These are phyloP conservation scores for Diaporthe sp. DNA, from an alignment of 2,329 filamentous ascomycete species.

Conservation along the genomic window DNA sequence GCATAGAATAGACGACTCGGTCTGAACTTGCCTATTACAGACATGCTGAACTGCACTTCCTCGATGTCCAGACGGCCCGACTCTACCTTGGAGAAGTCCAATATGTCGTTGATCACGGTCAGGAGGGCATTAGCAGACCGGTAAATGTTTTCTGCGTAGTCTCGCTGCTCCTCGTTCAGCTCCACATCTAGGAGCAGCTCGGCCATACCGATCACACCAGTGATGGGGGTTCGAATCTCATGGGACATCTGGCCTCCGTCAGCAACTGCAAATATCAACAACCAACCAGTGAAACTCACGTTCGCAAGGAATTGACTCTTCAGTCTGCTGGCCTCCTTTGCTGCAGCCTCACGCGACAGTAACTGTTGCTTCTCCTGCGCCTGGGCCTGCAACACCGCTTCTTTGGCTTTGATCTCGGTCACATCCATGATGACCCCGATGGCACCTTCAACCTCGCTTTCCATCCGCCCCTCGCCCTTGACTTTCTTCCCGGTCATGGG, in stretches of 20 bases:
- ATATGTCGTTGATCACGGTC: conserved; percentile 74
- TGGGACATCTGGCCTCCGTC: conserved; percentile 72
- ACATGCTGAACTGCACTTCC: conserved; percentile 41
- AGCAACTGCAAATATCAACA: background rate
- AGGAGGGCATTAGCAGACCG: conserved; percentile 70
- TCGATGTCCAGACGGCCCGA: conserved; percentile 71
- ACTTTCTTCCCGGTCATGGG: conserved; percentile 70
- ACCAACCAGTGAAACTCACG: conserved; percentile 44
- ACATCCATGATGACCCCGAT: conserved; percentile 86
- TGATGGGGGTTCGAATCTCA: conserved; percentile 75
- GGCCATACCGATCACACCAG: conserved; percentile 69
- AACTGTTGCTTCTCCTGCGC: conserved; percentile 78
- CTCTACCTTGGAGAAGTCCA: conserved; percentile 75
- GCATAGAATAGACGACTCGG: no score
- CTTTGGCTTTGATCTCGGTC: conserved; percentile 76
- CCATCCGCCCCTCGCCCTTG: conserved; percentile 62
- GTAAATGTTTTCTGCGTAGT: conserved; percentile 68
- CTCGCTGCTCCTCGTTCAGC: conserved; percentile 66
- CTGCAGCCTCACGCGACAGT: conserved; percentile 80
- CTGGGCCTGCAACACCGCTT: conserved; percentile 72
- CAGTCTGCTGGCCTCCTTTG: conserved; percentile 83
- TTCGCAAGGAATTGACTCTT: conserved; percentile 86
- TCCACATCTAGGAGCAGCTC: conserved; percentile 67
- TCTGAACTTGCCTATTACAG: conserved; percentile 35
- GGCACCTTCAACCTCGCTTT: conserved; percentile 75